Conservation (phyloP, 2,329 filamentous ascomycete genomes). For the Monilinia fructicola region DNA sequence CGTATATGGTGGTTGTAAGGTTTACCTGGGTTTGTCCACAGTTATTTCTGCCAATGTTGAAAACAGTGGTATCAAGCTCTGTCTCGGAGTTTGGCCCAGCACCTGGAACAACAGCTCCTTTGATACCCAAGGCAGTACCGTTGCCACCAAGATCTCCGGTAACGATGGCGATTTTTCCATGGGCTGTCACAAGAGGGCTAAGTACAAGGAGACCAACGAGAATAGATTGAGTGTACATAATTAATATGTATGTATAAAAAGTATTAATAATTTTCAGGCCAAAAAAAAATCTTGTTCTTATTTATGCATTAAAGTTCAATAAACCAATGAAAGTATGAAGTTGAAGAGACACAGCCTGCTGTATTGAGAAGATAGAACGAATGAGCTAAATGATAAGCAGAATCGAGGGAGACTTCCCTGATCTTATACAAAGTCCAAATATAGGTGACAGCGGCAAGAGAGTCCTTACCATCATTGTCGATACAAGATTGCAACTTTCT, state of each 20-base stretch:
- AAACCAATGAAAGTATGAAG: not conserved
- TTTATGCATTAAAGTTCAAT: not conserved
- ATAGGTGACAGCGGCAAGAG: not conserved
- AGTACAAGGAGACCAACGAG: constrained; percentile 47
- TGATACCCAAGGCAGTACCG: constrained; percentile 46
- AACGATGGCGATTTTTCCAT: constrained; percentile 43
- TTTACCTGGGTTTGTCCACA: constrained; percentile 28
- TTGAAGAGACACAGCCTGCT: constrained; percentile 6
- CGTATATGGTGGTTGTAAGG: constrained; percentile 18
- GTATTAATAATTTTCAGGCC: not conserved
- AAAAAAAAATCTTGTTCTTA: not conserved
- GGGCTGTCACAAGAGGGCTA: constrained; percentile 56
- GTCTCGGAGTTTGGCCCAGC: constrained; percentile 45
- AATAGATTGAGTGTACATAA: constrained; percentile 3
- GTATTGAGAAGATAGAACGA: not conserved
- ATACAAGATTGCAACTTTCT: not conserved
- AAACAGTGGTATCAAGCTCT: constrained; percentile 49
- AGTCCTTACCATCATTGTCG: too few relatives aligned
- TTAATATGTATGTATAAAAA: not conserved
- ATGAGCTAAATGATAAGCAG: not conserved
- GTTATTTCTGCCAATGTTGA: constrained; percentile 35
- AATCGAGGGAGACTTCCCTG: not conserved
- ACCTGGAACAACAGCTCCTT: constrained; percentile 45
- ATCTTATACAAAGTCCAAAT: not conserved
- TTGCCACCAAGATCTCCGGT: constrained; percentile 45